These are phyloP conservation scores for Kurtzmaniella natalensis DNA, from an alignment of 1,139 yeast genomes.

Conservation along the genomic window DNA sequence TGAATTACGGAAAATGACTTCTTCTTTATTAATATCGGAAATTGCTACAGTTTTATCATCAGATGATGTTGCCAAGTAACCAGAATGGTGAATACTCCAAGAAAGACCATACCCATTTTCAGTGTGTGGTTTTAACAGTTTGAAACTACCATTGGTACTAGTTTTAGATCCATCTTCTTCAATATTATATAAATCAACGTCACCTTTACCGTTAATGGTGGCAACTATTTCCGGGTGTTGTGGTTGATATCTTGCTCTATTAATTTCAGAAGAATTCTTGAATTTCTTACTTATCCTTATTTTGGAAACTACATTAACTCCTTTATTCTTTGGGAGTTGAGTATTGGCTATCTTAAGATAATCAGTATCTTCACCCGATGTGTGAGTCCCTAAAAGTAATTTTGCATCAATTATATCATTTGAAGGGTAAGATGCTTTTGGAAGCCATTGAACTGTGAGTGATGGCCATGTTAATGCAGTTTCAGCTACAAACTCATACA, in stretches of 20 bases:
- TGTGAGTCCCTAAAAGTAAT: conserved; percentile 79
- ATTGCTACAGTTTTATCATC: conserved; percentile 61
- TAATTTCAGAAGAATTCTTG: conserved; percentile 56
- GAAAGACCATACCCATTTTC: conserved; percentile 71
- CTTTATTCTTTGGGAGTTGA: conserved; percentile 49
- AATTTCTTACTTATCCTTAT: conserved; percentile 60
- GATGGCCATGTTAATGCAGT: conserved; percentile 82
- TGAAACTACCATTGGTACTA: conserved; percentile 10
- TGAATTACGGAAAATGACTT: conserved; percentile 22
- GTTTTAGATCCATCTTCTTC: conserved; percentile 21
- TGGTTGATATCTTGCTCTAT: conserved; percentile 82
- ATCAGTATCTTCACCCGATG: conserved; percentile 75
- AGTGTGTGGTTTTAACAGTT: conserved; percentile 48
- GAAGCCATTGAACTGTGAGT: conserved; percentile 72
- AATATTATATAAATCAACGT: conserved; percentile 60
- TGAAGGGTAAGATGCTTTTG: conserved; percentile 27
- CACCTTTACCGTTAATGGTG: conserved; percentile 75
- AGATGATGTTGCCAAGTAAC: conserved; percentile 53
- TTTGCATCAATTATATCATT: conserved; percentile 32
- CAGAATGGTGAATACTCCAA: conserved; percentile 50
- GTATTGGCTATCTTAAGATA: conserved; percentile 74
- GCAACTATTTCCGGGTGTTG: conserved; percentile 65
- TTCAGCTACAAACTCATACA: conserved; percentile 79
- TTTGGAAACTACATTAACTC: not conserved
- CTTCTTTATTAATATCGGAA: conserved; percentile 36